Evolutionary conservation across 2,329 filamentous ascomycete species (phyloP), one percentile per base, ranked within the genome.

Genomic region (Mariannaea elegans): DNA sequence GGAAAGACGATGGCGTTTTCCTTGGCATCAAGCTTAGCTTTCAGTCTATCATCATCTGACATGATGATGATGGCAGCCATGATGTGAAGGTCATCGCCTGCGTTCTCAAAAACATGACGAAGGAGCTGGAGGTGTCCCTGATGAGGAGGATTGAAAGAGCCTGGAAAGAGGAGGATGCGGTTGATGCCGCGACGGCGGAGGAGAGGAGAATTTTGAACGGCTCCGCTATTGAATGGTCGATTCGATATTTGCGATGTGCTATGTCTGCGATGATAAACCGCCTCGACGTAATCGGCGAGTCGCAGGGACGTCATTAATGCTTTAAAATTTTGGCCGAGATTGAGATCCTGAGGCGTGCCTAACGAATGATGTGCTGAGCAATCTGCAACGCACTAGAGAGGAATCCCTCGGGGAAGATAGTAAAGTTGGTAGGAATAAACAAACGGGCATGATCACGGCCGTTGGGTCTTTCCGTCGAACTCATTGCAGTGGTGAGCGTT

Each of bases 61-160:
- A 65, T 54, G 13, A 76, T 27, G 14, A 77, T 55, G n/a, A 78
- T 65, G 2, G 75, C 74, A 4, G 65, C 75, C 6, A 72, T 54
- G 13, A 77, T 58, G 27, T 72, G 53, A 6, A 77, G 59, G 14
- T 74, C 72, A 2, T 58, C 45, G 4, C 70, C 71, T 7, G 65
- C 64, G 39, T 74, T 67, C 1, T 56, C 45, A 32, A 72, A 71
- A 8, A 70, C 69, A 50, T 77, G 66, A 1, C 56, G 51, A 1
- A 79, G 69, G 3, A 78, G 69, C 0, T 73, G 58, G 1, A 72
- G 42, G 44, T 78, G 76, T 0, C 76, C 75, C 6, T 57, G 64
- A 48, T 78, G 75, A 13, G 77, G 75, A 1, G 76, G 77, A 50
- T 79, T 78, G 65, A 78, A 78, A 9, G 71, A 72, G 0, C 77